Evolutionary conservation across 2,329 filamentous ascomycete species (phyloP).

Genomic region (Trematosphaeria pertusa): DNA sequence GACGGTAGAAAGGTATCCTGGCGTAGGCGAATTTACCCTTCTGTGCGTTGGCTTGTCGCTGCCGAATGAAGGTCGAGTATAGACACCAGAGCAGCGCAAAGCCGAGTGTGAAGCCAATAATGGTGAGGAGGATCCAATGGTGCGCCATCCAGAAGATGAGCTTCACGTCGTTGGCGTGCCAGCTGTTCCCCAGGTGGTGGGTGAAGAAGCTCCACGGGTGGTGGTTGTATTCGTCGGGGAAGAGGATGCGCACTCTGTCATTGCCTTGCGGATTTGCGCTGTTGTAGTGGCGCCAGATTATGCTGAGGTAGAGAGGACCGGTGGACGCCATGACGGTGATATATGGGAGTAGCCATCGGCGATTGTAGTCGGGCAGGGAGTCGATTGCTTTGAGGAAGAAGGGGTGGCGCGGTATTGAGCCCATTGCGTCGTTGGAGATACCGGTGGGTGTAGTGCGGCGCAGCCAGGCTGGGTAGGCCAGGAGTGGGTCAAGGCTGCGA

Average conservation of each 20-base stretch:
- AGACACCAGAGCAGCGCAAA: conserved; percentile 58
- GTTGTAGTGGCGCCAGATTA: conserved; percentile 78
- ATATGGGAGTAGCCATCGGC: conserved; percentile 73
- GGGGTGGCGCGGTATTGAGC: conserved; percentile 72
- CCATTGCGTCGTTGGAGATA: conserved; percentile 84
- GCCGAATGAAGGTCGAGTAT: conserved; percentile 59
- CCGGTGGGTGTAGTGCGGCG: conserved; percentile 77
- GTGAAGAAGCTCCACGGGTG: conserved; percentile 76
- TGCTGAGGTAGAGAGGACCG: conserved; percentile 76
- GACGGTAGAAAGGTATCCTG: conserved; percentile 44
- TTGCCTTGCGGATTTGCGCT: conserved; percentile 55
- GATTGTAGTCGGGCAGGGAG: conserved; percentile 70
- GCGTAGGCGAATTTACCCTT: conserved; percentile 30
- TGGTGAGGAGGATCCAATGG: conserved; percentile 64
- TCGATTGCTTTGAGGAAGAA: conserved; percentile 76
- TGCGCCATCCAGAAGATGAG: conserved; percentile 69
- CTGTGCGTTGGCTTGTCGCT: conserved; percentile 38
- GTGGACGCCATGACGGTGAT: conserved; percentile 83
- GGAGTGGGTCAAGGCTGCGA: conserved; percentile 70
- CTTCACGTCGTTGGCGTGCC: conserved; percentile 69
- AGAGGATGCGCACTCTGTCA: conserved; percentile 70
- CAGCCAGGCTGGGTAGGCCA: conserved; percentile 73
- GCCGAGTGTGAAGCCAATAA: conserved; percentile 60
- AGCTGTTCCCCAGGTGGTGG: conserved; percentile 69
- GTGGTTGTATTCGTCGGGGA: conserved; percentile 73